Evolutionary conservation across 2,329 filamentous ascomycete genomes (phyloP), one percentile per base, ranked within the genome.

Genomic region (Calonectria fujianensis): DNA sequence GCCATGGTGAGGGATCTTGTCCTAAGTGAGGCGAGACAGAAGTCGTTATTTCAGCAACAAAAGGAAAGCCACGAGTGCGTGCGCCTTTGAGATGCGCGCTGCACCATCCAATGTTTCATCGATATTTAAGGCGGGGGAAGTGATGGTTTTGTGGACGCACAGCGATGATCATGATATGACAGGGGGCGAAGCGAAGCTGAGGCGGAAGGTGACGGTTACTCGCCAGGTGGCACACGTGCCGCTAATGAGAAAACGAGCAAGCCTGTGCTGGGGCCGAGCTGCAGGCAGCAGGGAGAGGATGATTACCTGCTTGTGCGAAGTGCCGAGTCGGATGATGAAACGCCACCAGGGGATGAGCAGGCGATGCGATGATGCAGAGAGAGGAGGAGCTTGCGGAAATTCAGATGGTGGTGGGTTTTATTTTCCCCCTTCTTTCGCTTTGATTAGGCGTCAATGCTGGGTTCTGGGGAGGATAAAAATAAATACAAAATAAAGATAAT

Each of bases 201-300:
- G 39, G 57, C n/a, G 67, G 54, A 50, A 51, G 24, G 51, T n/a
- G 27, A 65, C 48, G 54, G 51, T 27, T 67, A 68, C 64, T 69
- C 45, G 72, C 65, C 51, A 69, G 73, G 64, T 63, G 72, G 63
- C 57, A 69, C 73, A 72, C 69, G 69, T 74, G 79, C 78, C 80
- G 69, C 75, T 74, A 77, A 61, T 24, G 37, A 51, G 27, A 29
- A 51, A 68, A 24, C 24, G n/a, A 69, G 35, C 50, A 41, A 45
- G 41, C 24, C 50, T 50, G 35, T 35, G 54, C 64, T 18, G 45
- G 52, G 45, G 45, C 52, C 59, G 69, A 31, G 59, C 45, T 68
- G 70, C 52, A 73, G 71, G 71, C 71, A 73, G 24, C 71, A 74
- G 67, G 32, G 66, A 50, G 59, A 29, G 54, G 31, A 65, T 35